These are phyloP conservation scores for Paxillus involutus DNA, from an alignment of 768 basidiomycete genomes.

Conservation along the genomic window DNA sequence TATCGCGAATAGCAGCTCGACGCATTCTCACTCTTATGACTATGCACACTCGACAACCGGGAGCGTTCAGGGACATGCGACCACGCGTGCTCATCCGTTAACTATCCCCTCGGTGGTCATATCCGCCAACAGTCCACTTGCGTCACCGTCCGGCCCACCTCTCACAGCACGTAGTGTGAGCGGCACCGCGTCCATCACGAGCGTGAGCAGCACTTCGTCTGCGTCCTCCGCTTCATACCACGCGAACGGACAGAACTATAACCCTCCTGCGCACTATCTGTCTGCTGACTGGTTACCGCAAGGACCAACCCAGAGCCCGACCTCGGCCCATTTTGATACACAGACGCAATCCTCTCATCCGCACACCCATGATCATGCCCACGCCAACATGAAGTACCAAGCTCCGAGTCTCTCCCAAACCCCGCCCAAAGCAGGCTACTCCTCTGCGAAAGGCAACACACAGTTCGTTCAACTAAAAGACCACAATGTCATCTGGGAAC, in stretches of 20 bases:
- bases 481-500: constrained; percentile 64
- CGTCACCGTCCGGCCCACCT: background rate
- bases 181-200: constrained; percentile 22
- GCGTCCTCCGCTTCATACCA: constrained; percentile 11
- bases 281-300: constrained; percentile 28
- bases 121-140: constrained; percentile 19
- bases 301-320: background rate
- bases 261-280: constrained; percentile 18
- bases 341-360: background rate
- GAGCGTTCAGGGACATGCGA: background rate
- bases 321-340: background rate
- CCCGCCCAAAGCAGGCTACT: constrained; percentile 12
- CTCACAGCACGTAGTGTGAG: constrained; percentile 17
- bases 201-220: constrained; percentile 21
- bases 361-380: background rate
- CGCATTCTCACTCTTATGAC: constrained; percentile 21
- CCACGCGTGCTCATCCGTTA: background rate
- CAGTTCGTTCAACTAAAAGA: constrained; percentile 58
- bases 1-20: constrained; percentile 25
- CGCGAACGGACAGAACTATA: constrained; percentile 1
- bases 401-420: constrained; percentile 4
- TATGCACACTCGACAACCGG: constrained; percentile 1
- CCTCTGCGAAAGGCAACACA: constrained; percentile 60
- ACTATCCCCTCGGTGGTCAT: constrained; percentile 28
- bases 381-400: background rate